Conservation (phyloP, 1,284 basidiomycete species). For the Amylostereum areolatum region DNA sequence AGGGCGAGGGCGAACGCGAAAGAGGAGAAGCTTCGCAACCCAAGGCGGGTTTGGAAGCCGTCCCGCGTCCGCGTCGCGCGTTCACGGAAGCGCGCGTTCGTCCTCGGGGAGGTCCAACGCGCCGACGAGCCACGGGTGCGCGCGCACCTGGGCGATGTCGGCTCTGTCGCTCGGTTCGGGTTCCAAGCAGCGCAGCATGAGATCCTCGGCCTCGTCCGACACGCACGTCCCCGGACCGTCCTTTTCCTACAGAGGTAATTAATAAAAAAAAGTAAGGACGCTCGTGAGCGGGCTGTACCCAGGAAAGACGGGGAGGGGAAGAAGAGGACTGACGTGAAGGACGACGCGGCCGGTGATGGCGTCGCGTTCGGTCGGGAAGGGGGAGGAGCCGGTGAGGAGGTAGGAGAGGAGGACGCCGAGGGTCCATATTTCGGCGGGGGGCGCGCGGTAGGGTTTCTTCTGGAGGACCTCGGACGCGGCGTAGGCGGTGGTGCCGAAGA, state of each 20-base stretch:
- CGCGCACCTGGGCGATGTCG: slow-evolving; percentile 66
- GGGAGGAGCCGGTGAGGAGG: slow-evolving; percentile 80
- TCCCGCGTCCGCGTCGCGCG: too few relatives aligned
- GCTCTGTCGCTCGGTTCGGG: slow-evolving; percentile 63
- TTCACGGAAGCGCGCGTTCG: slow-evolving; percentile 7
- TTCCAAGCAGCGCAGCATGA: slow-evolving; percentile 73
- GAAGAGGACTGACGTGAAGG: slow-evolving; percentile 15
- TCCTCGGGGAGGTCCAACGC: slow-evolving; percentile 21
- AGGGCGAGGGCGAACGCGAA: too few relatives aligned
- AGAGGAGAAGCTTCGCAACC: too few relatives aligned
- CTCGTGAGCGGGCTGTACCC: not conserved
- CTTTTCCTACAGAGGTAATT: too few relatives aligned
- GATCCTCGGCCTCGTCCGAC: slow-evolving; percentile 32
- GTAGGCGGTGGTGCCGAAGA: slow-evolving; percentile 80
- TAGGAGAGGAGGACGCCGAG: slow-evolving; percentile 87
- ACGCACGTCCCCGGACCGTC: slow-evolving; percentile 35
- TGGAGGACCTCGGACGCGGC: slow-evolving; percentile 78
- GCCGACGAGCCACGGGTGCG: slow-evolving; percentile 66
- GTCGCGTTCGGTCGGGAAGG: slow-evolving; percentile 72
- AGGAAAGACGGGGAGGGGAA: not conserved
- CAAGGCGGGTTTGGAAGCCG: too few relatives aligned
- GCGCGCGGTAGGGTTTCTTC: slow-evolving; percentile 68
- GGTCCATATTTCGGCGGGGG: slow-evolving; percentile 87
- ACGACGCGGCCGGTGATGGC: slow-evolving; percentile 45
- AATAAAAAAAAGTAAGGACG: too few relatives aligned